A percentile compares a stretch with the other conserved stretches of the same genome.
Conservation (phyloP, 2,329 filamentous ascomycete genomes). For the Fusarium subtropicale region DNA sequence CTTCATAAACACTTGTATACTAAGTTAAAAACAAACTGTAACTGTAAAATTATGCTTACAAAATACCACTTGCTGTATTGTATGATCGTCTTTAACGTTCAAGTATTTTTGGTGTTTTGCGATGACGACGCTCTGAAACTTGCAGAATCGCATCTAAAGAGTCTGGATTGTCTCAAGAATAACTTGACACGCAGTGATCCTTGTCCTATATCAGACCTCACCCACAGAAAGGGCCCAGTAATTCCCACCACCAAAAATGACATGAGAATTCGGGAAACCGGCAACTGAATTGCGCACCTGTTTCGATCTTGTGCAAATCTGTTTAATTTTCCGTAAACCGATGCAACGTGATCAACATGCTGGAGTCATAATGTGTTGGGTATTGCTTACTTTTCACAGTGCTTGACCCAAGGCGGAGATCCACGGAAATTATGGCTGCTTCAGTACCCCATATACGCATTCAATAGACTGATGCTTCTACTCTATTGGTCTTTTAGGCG, state of each 20-base stretch:
- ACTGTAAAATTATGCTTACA: neutral
- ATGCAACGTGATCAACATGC: neutral
- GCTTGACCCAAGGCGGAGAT: neutral
- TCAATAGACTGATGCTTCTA: neutral
- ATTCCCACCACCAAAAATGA: constrained; percentile 5
- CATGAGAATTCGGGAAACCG: constrained; percentile 30
- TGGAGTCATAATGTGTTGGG: neutral
- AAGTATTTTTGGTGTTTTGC: constrained; percentile 22
- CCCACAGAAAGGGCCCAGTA: constrained; percentile 12
- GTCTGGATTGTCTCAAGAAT: constrained; percentile 38
- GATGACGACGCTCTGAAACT: constrained; percentile 29
- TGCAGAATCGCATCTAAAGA: constrained; percentile 14
- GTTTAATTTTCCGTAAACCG: constrained; percentile 8
- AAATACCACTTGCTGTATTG: neutral
- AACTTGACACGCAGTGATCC: constrained; percentile 20
- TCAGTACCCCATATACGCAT: neutral
- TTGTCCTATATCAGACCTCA: constrained; percentile 14
- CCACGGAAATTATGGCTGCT: neutral
- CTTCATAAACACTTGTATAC: neutral
- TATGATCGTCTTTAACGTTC: neutral
- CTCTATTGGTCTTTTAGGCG: neutral
- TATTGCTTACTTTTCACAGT: neutral
- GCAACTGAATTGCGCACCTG: constrained; percentile 3
- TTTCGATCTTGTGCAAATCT: constrained; percentile 1
- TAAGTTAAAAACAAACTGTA: neutral